Evolutionary conservation across 2,329 filamentous ascomycete genomes (phyloP), one percentile per base, ranked within the genome.

Genomic region (Cadophora luteo-olivacea): DNA sequence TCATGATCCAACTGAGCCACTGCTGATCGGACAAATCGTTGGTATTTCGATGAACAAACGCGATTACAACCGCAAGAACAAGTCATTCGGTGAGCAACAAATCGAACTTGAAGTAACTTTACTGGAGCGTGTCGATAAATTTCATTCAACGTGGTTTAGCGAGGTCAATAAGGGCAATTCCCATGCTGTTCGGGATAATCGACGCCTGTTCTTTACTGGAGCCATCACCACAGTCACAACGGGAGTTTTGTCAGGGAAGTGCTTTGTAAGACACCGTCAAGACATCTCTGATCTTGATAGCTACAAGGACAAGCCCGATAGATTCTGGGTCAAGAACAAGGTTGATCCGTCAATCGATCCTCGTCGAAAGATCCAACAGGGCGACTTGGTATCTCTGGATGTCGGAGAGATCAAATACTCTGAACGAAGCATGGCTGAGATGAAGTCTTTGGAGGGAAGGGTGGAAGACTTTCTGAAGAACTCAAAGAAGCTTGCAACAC

Each of bases 281-380:
- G 45, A 72, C 9, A 69, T 74, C 16, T 58, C 65, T 1, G 63
- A 75, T 55, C 32, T 75, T 1, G 33, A 71, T 4, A 24, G 19
- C 11, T 74, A 67, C 36, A 75, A 73, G 45, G 70, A 72, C 24
- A 16, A 68, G 4, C 14, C 66, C 4, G 68, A 75, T 22, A 68
- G 49, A 9, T 75, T 75, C 19, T 75, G 71, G 69, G 65, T 72
- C 0, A 7, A 65, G 14, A 55, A 69, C 6, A 48, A 66, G 24
- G 62, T 72, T 6, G 3, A 8, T 3, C 6, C 38, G 32, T n/a
- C 19, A 32, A 9, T 63, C 22, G 32, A 69, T 62, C 32, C 51
- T 7, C 22, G 24, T 0, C n/a, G 24, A 19, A 29, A 8, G 4
- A 54, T 63, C 3, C 32, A 5, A 4, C 4, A 51, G 6, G 7